These are phyloP conservation scores for Phoenix dactylifera DNA, from an alignment of 176 grass and related monocot species.

Conservation along the genomic window DNA sequence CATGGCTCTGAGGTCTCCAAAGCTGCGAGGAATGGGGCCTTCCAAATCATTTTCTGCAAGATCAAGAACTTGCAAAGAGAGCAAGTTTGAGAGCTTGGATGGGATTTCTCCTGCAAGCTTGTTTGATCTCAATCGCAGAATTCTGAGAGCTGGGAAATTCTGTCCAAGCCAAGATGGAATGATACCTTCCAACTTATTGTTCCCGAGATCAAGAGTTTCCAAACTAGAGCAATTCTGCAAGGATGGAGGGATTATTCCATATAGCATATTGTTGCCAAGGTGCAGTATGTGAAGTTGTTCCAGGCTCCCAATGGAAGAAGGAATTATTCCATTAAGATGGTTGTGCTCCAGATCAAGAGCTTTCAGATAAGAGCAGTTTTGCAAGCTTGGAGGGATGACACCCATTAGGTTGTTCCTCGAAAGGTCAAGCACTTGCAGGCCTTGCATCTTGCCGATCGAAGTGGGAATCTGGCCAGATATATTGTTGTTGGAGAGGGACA, in stretches of 20 bases:
- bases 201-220: slow-evolving; percentile 30
- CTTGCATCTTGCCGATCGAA: neutral
- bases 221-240: slow-evolving; percentile 18
- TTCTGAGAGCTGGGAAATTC: slow-evolving; percentile 1
- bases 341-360: slow-evolving; percentile 5
- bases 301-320: slow-evolving; percentile 23
- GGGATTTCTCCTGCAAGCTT: slow-evolving; percentile 17
- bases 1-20: slow-evolving; percentile 21
- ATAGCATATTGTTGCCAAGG: slow-evolving; percentile 25
- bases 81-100: neutral
- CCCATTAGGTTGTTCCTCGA: neutral
- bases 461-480: slow-evolving; percentile 1
- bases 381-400: slow-evolving; percentile 1
- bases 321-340: slow-evolving; percentile 22
- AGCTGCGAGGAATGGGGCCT: slow-evolving; percentile 24
- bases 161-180: slow-evolving; percentile 29
- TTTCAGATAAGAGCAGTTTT: neutral
- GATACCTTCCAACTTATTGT: slow-evolving; percentile 23
- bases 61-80: slow-evolving; percentile 18
- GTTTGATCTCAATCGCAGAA: slow-evolving; percentile 26
- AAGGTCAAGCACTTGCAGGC: neutral
- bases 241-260: slow-evolving; percentile 19
- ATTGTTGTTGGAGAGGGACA: slow-evolving; percentile 11
- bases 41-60: slow-evolving; percentile 6
- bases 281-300: neutral